Evolutionary conservation across 1,139 yeast genomes (phyloP), one percentile per base, ranked within the genome.

Genomic region (Sugiyamaella japonica): DNA sequence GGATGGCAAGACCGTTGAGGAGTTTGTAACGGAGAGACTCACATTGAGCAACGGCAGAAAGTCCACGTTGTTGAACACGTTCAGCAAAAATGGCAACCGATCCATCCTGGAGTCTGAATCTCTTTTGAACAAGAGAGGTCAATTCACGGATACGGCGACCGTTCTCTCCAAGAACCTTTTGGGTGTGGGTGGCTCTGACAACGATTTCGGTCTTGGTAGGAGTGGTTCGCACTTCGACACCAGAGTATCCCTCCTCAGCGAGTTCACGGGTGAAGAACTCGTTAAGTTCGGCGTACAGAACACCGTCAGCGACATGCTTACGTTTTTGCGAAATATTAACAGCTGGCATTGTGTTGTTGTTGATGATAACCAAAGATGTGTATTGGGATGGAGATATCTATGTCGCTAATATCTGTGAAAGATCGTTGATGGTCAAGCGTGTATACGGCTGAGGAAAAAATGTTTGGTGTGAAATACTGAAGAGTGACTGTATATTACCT

Each of bases 211-310:
- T 90, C 85, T 88, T 90, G 82, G 93, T 81, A 79, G 98, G 95
- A 76, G 97, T 90, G 76, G 89, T 89, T 83, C 98, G 89, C 78
- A 95, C 97, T 83, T 95, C 99, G 74, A 93, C 97, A 83, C 99
- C 99, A 73, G 99, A 95, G 85, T 93, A 93, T 76, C 99, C 99
- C 82, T 93, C 97, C 83, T 93, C 99, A 73, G 99, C 96, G 76
- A 93, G 88, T 81, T 93, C 99, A 83, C 98, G 90, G 85, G 98
- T 89, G 89, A 93, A 95, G 95, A 93, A 93, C 84, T 93, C 99
- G 86, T 93, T 93, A 76, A 93, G 84, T 83, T 93, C 99, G 80
- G 99, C 99, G 95, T 86, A 93, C 86, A 93, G 89, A 75, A 93
- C 99, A 89, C 99, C 99, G 84, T 93, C 99, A 80, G 97, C 97